Conservation (phyloP, 2,329 filamentous ascomycete genomes). For the Aspergillus tanneri region DNA sequence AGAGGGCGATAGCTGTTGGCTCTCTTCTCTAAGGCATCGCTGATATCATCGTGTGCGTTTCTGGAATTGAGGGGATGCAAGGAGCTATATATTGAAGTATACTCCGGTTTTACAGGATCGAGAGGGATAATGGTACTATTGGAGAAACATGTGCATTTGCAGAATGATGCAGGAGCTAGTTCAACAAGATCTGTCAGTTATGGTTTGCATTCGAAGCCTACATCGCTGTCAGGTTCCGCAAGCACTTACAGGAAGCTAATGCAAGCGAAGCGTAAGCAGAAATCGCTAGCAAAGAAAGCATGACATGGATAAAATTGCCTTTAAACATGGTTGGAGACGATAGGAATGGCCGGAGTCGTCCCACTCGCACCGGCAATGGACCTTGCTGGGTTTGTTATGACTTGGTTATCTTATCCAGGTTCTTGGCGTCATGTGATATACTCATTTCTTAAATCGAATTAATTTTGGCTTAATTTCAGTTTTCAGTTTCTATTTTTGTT, state of each 20-base stretch:
- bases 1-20: constrained; percentile 42
- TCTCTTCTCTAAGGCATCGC: constrained; percentile 23
- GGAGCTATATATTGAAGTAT: constrained; percentile 22
- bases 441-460: not conserved
- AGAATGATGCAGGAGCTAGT: constrained; percentile 60
- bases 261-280: constrained; percentile 30
- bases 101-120: constrained; percentile 41
- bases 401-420: not conserved
- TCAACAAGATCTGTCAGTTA: not conserved
- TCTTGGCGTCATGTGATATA: constrained; percentile 18
- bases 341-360: not conserved
- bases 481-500: not conserved
- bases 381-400: not conserved
- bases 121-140: constrained; percentile 69
- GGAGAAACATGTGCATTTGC: constrained; percentile 69
- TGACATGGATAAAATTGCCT: constrained; percentile 15
- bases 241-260: constrained; percentile 37
- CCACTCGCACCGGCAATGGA: no score
- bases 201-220: not conserved
- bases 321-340: constrained; percentile 23
- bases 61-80: constrained; percentile 23
- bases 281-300: constrained; percentile 30
- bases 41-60: constrained; percentile 16
- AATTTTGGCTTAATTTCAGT: no score
- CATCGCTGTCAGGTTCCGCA: no score